Conservation (phyloP, 148 eudicot genomes). For the Euryodendron excelsum region DNA sequence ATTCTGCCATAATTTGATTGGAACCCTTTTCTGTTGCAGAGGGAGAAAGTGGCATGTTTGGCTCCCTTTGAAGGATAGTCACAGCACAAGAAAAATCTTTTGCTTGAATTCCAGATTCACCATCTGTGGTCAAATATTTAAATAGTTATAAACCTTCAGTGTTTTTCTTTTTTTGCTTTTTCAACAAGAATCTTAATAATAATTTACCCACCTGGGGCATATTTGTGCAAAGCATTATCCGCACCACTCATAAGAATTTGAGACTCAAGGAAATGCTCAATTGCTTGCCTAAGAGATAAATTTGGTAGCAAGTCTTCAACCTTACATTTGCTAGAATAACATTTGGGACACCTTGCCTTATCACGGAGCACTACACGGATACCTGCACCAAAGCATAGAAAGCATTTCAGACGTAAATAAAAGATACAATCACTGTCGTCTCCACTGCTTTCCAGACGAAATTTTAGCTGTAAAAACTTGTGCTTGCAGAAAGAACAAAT, state of each 20-base stretch:
- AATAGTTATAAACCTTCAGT: background rate
- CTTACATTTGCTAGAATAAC: conserved; percentile 55
- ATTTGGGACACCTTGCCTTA: conserved; percentile 59
- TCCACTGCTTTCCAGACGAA: background rate
- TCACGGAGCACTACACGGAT: conserved; percentile 39
- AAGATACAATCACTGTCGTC: background rate
- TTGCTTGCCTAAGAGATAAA: conserved; percentile 66
- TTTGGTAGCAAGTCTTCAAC: conserved; percentile 63
- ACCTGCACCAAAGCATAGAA: conserved; percentile 35
- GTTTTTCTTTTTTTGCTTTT: background rate
- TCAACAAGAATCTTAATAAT: background rate
- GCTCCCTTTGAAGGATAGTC: conserved; percentile 24
- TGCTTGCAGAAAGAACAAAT: background rate
- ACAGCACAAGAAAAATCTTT: conserved; percentile 42
- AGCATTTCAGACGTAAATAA: background rate
- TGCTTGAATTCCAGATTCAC: conserved; percentile 76
- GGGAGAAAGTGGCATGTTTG: conserved; percentile 32
- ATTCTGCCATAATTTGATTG: conserved; percentile 28
- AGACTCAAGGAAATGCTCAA: conserved; percentile 53
- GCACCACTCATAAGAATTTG: conserved; percentile 33
- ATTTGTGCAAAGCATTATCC: conserved; percentile 41
- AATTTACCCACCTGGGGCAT: conserved; percentile 59
- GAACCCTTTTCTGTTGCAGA: conserved; percentile 42
- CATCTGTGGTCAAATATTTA: conserved; percentile 35
- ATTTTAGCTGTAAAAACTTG: background rate